Evolutionary conservation across 2,329 filamentous ascomycete species (phyloP), one percentile per base, ranked within the genome.

Genomic region (Aspergillus felis): DNA sequence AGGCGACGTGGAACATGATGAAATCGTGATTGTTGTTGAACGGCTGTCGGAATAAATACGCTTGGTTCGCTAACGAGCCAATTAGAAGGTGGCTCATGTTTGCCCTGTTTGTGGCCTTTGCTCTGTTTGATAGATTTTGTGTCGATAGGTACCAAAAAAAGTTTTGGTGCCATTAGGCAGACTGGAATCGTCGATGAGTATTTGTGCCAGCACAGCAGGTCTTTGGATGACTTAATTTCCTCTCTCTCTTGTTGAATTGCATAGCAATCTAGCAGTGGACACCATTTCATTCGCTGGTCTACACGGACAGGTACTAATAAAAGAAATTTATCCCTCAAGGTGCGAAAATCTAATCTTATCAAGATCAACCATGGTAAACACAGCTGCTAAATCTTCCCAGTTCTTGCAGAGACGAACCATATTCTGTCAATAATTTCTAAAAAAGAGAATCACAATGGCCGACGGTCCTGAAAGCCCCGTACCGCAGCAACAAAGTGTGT

Each of bases 401-500:
- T 47, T 47, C 20, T 27, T 27, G 44, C 44, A 47, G 44, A 14
- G 24, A 47, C n/a, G 24, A 47, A 14, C 4, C 4, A 14, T 10
- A 24, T 14, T 7, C n/a, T 46, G 5, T 24, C 6, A 24, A 47
- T 24, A 47, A 17, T 27, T 24, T 7, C 10, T 29, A 29, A 59
- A 38, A 28, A 29, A 29, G 25, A 25, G 46, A 53, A 47, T 42
- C 63, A 68, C 42, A 53, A 73, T 73, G 71, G 67, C 63, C 53
- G 70, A 71, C 56, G 59, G 63, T 60, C 61, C 57, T 53, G 70
- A 71, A 53, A 69, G 63, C 56, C 62, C 65, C 20, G 59, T 53
- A 56, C 59, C 61, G 28, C 66, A 71, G 65, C 64, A 71, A 66
- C 68, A 73, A 66, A 68, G 71, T 72, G 64, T 60, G 69, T 70